Base-by-base conservation (phyloP, 164 flowering plant genomes). In the Sedum album region DNA sequence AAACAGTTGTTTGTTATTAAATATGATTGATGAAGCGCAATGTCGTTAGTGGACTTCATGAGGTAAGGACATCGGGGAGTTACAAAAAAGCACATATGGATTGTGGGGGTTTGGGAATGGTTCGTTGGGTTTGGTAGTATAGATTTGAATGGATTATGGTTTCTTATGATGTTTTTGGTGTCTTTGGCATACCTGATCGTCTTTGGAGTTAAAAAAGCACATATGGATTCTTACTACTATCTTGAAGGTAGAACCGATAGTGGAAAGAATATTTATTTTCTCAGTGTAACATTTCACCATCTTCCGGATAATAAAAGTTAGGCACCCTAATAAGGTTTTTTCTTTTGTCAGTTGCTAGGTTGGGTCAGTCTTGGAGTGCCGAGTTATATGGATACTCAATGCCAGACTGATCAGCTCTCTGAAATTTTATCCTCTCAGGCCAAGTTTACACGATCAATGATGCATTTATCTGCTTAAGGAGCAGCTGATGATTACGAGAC, bases 401-500 rank as follows among this genome's bases (percentile, higher is more conserved):
- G 48, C 18, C 48, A 11, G n/a, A 17, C 48, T 44, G 48, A 44
- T 15, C 48, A 44, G 17, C 48, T 44, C 15, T 44, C 0, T 7
- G 48, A 15, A 44, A 11, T 17, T 44, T 18, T 3, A 44, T 44
- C 0, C 48, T 18, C 20, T 3, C 48, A 44, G 48, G 48, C 48
- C 48, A 44, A 44, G 48, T 44, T 44, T 44, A 44, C 4, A 18
- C 48, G 4, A 44, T 44, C 20, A 44, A 15, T 15, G 48, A 44
- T 44, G 48, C 48, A 11, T 44, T n/a, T 44, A 44, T 44, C 48
- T 13, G 17, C 90, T 33, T 91, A 86, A 76, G 93, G 79, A 21
- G 91, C 91, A 65, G 92, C 91, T 31, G 93, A 90, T 48, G 96
- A 90, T 65, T 86, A 86, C 42, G 96, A 86, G 68, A 83, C 81